phyloP scores from a whole-genome alignment of 441 rosid genomes.

The Bocquillonia castaneifolia region DNA sequence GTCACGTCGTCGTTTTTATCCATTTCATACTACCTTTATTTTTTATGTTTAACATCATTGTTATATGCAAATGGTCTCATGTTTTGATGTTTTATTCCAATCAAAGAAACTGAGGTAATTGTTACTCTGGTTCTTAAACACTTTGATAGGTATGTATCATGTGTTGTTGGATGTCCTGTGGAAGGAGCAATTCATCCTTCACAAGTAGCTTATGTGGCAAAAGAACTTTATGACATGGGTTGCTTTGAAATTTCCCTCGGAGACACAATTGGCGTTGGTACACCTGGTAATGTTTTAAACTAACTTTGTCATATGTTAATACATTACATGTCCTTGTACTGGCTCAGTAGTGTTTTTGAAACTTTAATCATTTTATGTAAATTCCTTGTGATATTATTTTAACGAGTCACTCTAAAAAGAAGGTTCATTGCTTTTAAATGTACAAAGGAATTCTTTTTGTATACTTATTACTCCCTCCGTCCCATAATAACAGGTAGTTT shows the following conservation, averaged over 20 bases:
- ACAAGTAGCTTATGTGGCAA: constrained; percentile 84
- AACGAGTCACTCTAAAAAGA: not conserved
- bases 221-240: constrained; percentile 84
- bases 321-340: not conserved
- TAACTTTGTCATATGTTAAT: not conserved
- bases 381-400: not conserved
- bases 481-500: too few relatives aligned
- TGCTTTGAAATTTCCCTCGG: constrained; percentile 94
- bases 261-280: constrained; percentile 90
- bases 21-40: not conserved
- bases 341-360: not conserved
- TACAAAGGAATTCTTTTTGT: not conserved
- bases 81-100: constrained; percentile 2
- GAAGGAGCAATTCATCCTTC: constrained; percentile 77
- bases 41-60: not conserved
- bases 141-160: constrained; percentile 73
- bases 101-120: not conserved
- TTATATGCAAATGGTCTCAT: not conserved
- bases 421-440: not conserved
- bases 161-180: constrained; percentile 87
- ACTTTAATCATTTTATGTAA: not conserved
- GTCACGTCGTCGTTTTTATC: not conserved
- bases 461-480: too few relatives aligned
- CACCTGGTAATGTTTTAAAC: constrained; percentile 66
- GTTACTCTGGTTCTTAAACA: constrained; percentile 10